phyloP scores from a whole-genome alignment of 2,329 filamentous ascomycete species.

The Pseudopyrenochaeta lycopersici region DNA sequence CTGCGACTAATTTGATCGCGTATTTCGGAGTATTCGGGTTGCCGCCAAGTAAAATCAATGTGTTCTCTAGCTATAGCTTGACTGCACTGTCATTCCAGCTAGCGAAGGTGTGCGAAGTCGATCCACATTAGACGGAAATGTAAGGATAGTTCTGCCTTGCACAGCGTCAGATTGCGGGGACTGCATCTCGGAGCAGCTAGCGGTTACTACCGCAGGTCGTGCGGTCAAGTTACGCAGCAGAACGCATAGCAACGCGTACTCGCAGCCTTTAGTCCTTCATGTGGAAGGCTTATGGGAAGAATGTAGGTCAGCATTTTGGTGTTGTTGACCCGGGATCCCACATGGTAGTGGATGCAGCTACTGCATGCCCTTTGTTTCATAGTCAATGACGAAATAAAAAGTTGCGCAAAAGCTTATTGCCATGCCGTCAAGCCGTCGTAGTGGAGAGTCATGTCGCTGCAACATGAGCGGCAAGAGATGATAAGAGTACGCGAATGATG shows the following conservation, averaged over 20 bases:
- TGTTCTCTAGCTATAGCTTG: conserved; percentile 11
- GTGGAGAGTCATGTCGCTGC: neutral
- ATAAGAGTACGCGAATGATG: neutral
- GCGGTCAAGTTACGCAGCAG: neutral
- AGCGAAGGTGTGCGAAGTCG: neutral
- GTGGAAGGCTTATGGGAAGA: neutral
- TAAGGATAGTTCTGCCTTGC: conserved; percentile 1
- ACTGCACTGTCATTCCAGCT: neutral
- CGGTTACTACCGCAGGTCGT: conserved; percentile 2
- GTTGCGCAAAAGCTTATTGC: neutral
- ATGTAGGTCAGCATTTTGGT: neutral
- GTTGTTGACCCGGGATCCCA: neutral
- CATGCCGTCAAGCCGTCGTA: neutral
- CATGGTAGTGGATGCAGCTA: conserved; percentile 1
- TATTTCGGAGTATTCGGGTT: conserved; percentile 21
- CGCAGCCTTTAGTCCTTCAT: conserved; percentile 2
- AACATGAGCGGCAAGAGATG: neutral
- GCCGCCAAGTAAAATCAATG: conserved; percentile 1
- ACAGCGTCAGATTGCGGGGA: conserved; percentile 2
- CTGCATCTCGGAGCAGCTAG: conserved; percentile 1
- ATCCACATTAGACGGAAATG: neutral
- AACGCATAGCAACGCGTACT: conserved; percentile 3
- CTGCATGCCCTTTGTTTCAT: conserved; percentile 5
- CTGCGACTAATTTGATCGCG: conserved; percentile 1
- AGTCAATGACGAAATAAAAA: neutral